Percentiles rank a stretch among this genome's conserved stretches.
Evolutionary conservation across 495 filamentous ascomycete species (phyloP).

Genomic region (Aspergillus haitiensis): DNA sequence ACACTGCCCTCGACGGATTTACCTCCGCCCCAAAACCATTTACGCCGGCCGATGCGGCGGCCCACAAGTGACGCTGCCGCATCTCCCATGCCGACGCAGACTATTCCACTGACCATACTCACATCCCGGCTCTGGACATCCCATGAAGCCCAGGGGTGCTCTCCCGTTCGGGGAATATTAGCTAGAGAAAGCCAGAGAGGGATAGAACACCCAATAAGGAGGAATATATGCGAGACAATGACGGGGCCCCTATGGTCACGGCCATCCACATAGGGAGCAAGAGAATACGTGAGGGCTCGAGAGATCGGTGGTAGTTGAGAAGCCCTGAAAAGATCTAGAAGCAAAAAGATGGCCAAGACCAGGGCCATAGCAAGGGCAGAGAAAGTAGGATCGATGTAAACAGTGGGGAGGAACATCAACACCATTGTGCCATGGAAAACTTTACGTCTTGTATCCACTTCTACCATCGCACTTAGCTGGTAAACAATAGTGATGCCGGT

Average conservation of each 20-base stretch:
- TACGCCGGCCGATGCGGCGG: conserved; percentile 76
- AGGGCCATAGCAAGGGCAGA: conserved; percentile 72
- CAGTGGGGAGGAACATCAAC: conserved; percentile 84
- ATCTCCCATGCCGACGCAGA: conserved; percentile 95
- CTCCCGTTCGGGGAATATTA: conserved; percentile 55
- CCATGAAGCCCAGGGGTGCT: conserved; percentile 65
- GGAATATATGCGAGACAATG: conserved; percentile 92
- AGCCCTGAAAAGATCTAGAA: conserved; percentile 86
- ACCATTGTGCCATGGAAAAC: conserved; percentile 99
- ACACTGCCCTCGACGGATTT: conserved; percentile 91
- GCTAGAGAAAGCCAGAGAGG: conserved; percentile 88
- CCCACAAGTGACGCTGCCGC: conserved; percentile 92
- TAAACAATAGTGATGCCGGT: conserved; percentile 72
- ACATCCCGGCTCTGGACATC: conserved; percentile 68
- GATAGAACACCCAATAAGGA: conserved; percentile 93
- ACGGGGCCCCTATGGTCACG: conserved; percentile 90
- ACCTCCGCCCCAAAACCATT: conserved; percentile 96
- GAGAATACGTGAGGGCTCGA: conserved; percentile 74
- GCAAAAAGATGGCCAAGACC: conserved; percentile 76
- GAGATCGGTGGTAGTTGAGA: conserved; percentile 88
- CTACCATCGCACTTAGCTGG: conserved; percentile 64
- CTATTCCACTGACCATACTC: conserved; percentile 83
- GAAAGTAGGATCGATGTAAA: conserved; percentile 82
- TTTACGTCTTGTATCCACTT: conserved; percentile 96
- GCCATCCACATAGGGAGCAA: conserved; percentile 93